Percentiles rank a stretch among this genome's conserved stretches.
These are phyloP conservation scores for Annulohypoxylon nitens DNA, from an alignment of 495 filamentous ascomycete genomes.

Conservation along the genomic window DNA sequence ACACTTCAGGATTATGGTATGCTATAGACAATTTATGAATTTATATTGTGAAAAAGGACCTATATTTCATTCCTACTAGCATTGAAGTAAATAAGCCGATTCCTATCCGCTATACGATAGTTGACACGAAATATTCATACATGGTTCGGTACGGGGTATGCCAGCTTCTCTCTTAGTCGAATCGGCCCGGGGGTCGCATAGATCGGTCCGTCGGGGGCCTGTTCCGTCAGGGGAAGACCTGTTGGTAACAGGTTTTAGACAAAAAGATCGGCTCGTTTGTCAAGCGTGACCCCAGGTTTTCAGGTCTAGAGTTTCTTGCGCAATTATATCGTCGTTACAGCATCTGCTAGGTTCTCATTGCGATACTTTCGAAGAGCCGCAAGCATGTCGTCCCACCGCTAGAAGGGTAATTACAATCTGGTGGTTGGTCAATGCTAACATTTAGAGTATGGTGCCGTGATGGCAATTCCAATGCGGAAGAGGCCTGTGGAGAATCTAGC, in stretches of 20 bases:
- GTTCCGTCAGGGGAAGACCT: not conserved
- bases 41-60: not conserved
- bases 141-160: not conserved
- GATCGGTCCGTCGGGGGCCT: not conserved
- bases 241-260: not conserved
- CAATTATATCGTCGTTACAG: not conserved
- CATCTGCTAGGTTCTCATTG: not conserved
- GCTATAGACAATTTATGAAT: no score
- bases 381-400: not conserved
- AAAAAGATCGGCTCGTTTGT: not conserved
- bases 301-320: not conserved
- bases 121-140: not conserved
- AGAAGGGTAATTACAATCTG: not conserved
- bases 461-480: not conserved
- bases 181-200: not conserved
- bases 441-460: not conserved
- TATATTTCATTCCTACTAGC: not conserved
- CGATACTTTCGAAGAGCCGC: slow-evolving; percentile 1
- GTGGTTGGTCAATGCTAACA: not conserved
- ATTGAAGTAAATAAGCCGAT: not conserved
- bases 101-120: not conserved
- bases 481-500: not conserved
- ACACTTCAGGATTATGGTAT: not conserved
- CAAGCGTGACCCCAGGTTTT: not conserved
- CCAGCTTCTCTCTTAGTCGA: not conserved